These are phyloP conservation scores for Bocquillonia castaneifolia DNA, from an alignment of 441 rosid genomes.

Conservation along the genomic window DNA sequence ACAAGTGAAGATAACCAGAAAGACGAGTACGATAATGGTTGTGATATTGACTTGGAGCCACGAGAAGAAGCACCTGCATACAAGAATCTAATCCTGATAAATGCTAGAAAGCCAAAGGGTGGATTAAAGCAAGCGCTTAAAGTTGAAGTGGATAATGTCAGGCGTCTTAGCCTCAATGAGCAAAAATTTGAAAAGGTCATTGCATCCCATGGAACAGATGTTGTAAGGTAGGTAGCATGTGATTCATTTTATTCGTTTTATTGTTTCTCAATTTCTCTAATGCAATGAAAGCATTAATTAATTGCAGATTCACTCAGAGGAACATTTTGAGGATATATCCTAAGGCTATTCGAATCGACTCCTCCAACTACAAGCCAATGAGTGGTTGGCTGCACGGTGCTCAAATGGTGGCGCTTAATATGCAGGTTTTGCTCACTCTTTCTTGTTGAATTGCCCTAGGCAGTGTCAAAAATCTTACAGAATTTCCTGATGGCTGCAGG, in stretches of 20 bases:
- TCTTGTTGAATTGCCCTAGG: neutral
- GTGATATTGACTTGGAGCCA: neutral
- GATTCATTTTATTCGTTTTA: neutral
- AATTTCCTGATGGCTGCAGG: conserved; percentile 35
- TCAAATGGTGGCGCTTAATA: conserved; percentile 97
- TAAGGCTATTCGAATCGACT: conserved; percentile 68
- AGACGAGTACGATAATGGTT: conserved; percentile 33
- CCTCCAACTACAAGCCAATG: conserved; percentile 83
- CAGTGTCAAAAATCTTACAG: too few relatives aligned
- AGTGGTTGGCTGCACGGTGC: conserved; percentile 90
- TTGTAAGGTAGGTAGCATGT: conserved; percentile 46
- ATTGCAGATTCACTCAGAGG: conserved; percentile 65
- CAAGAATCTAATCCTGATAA: conserved; percentile 67
- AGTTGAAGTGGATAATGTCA: conserved; percentile 53
- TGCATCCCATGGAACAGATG: conserved; percentile 46
- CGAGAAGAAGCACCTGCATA: conserved; percentile 41
- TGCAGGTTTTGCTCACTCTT: conserved; percentile 60
- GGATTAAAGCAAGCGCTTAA: conserved; percentile 46
- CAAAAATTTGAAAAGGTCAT: conserved; percentile 61
- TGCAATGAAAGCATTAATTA: conserved; percentile 6
- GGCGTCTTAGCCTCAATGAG: conserved; percentile 82
- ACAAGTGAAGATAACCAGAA: conserved; percentile 35
- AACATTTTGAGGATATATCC: conserved; percentile 81
- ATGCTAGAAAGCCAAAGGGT: conserved; percentile 83
- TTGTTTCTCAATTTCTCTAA: neutral